Percentiles rank a stretch among this genome's conserved stretches.
phyloP scores from a whole-genome alignment of 306 rosid genomes.

The Cucurbita argyrosperma region DNA sequence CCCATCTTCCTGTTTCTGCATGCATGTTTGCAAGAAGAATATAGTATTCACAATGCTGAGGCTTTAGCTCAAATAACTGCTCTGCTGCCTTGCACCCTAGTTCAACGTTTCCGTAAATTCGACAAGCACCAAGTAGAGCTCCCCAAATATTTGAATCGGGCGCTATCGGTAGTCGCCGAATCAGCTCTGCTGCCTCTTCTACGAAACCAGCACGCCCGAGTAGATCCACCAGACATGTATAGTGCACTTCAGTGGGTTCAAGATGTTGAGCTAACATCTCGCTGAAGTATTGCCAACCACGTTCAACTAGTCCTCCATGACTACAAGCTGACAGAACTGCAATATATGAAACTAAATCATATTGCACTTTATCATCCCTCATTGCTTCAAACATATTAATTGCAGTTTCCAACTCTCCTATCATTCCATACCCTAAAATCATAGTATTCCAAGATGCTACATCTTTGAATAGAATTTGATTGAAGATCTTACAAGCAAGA shows the following conservation, averaged over 20 bases:
- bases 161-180: conserved; percentile 33
- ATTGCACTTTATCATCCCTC: conserved; percentile 38
- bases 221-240: conserved; percentile 79
- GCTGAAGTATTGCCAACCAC: conserved; percentile 46
- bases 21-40: conserved; percentile 76
- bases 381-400: conserved; percentile 56
- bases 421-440: conserved; percentile 85
- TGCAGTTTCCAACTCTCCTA: conserved; percentile 61
- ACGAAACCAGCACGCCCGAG: conserved; percentile 77
- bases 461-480: conserved; percentile 42
- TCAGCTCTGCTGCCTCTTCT: conserved; percentile 59
- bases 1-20: conserved; percentile 91
- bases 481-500: conserved; percentile 51
- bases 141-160: conserved; percentile 82
- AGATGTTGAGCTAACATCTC: conserved; percentile 39
- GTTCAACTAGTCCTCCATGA: conserved; percentile 71
- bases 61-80: conserved; percentile 52
- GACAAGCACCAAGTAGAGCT: conserved; percentile 81
- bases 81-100: conserved; percentile 70
- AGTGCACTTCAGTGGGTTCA: conserved; percentile 59
- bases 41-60: conserved; percentile 72
- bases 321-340: conserved; percentile 86
- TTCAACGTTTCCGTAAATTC: conserved; percentile 57
- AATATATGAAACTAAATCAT: conserved; percentile 67
- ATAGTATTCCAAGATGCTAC: conserved; percentile 90